Evolutionary conservation across 2,329 filamentous ascomycete species (phyloP).

Genomic region (Cladophialophora bantiana): DNA sequence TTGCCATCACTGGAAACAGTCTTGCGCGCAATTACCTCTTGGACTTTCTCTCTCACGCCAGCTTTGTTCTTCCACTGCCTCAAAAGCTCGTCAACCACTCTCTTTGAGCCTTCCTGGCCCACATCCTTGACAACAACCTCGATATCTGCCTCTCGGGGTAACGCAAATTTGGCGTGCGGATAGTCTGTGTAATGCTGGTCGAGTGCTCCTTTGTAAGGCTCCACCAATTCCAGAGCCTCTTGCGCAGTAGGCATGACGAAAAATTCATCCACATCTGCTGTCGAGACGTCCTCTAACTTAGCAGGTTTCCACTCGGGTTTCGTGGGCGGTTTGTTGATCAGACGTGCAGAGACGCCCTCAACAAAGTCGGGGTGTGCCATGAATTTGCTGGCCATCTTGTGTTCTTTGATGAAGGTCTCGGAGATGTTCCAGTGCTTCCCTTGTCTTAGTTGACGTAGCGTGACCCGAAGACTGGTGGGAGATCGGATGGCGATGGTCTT

Average conservation of each 20-base stretch:
- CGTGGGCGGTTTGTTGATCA: constrained; percentile 72
- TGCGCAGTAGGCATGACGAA: constrained; percentile 62
- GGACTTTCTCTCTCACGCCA: constrained; percentile 71
- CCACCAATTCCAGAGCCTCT: constrained; percentile 67
- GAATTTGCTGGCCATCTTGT: constrained; percentile 83
- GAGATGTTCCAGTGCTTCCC: constrained; percentile 79
- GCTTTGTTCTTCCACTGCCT: constrained; percentile 67
- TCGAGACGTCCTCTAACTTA: constrained; percentile 70
- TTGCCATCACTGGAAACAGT: constrained; percentile 54
- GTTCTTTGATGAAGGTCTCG: constrained; percentile 84
- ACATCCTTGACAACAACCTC: constrained; percentile 51
- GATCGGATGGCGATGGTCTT: constrained; percentile 78
- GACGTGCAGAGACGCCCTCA: constrained; percentile 83
- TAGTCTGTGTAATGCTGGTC: constrained; percentile 72
- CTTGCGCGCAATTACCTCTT: constrained; percentile 72
- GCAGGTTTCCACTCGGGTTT: constrained; percentile 78
- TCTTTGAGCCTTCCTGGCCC: constrained; percentile 57
- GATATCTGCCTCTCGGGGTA: constrained; percentile 73
- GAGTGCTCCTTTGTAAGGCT: constrained; percentile 41
- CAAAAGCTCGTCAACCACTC: constrained; percentile 71
- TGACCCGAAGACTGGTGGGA: constrained; percentile 84
- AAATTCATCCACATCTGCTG: constrained; percentile 70
- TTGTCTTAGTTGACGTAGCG: constrained; percentile 80
- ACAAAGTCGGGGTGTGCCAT: constrained; percentile 92
- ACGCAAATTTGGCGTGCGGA: constrained; percentile 71